Base-by-base conservation (phyloP, 495 filamentous ascomycete species). In the Penicillium chermesinum region DNA sequence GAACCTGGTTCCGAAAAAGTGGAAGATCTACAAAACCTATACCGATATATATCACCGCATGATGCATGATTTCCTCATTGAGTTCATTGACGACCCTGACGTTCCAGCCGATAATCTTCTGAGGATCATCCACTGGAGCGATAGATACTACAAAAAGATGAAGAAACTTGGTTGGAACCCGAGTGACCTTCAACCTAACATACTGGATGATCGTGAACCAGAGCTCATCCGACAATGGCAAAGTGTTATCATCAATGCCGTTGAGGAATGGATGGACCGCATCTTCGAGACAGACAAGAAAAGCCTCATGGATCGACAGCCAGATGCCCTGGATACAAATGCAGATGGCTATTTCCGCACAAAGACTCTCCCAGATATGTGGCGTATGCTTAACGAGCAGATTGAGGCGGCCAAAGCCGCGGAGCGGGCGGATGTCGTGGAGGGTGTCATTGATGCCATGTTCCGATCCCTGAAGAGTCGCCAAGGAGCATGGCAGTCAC, bases 101-200 rank as follows among this genome's bases (percentile, higher is more conserved):
- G 73, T 88, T 2, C 84, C 73, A 13, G 86, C 89, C 0, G 79
- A 83, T 19, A 86, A 95, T 56, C 82, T 93, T 62, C 78, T 96
- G 14, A 78, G 85, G 44, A 95, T 99, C 58, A 85, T 97, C 62
- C 85, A 91, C 63, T 99, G 91, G 90, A 87, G 81, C 13, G 86
- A 91, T 55, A 91, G 93, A 60, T 99, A 99, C 70, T 93, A 95
- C 63, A 80, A 84, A 52, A 95, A 95, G 71, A 96, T 97, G 91
- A 73, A 71, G 58, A 93, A 91, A 63, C 79, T 99, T 13, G 89
- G 91, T 38, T 84, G 87, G 67, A 70, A 72, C 46, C 75, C 82
- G 44, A 72, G 83, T 44, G 85, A 91, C 10, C 75, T 96, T 20
- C 71, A 74, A 27, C 88, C 89, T 4, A 88, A 91, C 47, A 72